Percentiles rank a stretch among this genome's conserved stretches.
phyloP scores from a whole-genome alignment of 257 asterid species.

The Schizonepeta tenuifolia region DNA sequence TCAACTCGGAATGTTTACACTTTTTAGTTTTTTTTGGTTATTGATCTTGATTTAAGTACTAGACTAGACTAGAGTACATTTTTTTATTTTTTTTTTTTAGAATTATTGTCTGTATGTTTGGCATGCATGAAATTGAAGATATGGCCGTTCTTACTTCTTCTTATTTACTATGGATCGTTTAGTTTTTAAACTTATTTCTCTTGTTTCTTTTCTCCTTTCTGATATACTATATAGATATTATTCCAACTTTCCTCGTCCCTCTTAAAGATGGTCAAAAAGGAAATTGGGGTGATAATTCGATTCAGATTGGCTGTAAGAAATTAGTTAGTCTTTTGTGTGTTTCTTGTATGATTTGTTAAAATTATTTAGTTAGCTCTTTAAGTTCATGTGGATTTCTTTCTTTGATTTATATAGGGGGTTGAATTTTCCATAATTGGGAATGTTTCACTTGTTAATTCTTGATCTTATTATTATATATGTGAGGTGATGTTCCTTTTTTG shows the following conservation, averaged over 20 bases:
- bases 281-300: neutral
- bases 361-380: neutral
- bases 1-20: neutral
- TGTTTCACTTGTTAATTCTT: neutral
- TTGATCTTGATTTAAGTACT: conserved; percentile 17
- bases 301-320: neutral
- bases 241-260: neutral
- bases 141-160: no score
- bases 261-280: neutral
- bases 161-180: no score
- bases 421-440: neutral
- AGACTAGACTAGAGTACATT: neutral
- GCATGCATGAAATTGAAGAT: no score
- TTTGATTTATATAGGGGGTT: neutral
- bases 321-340: neutral
- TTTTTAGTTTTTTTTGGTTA: neutral
- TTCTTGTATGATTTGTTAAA: neutral
- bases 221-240: neutral
- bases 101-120: no score
- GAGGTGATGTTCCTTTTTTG: neutral
- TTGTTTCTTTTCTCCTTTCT: neutral
- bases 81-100: no score
- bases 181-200: neutral
- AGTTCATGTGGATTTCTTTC: neutral
- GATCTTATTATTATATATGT: neutral